Percentiles rank a stretch among this genome's conserved stretches.
These are phyloP conservation scores for Sequoia sempervirens DNA, from an alignment of 75 land plant species.

Conservation along the genomic window DNA sequence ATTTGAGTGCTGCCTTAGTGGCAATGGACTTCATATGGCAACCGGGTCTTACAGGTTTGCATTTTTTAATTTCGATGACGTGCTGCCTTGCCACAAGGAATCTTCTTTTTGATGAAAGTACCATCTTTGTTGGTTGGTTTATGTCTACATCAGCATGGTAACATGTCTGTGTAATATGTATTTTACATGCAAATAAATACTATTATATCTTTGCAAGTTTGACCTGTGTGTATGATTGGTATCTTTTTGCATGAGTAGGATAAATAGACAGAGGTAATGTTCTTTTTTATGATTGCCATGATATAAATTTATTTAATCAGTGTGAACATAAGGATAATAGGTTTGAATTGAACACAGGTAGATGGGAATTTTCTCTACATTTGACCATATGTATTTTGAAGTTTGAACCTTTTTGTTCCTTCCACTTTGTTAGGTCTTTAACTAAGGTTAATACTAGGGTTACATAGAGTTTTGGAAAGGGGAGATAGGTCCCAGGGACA, in stretches of 20 bases:
- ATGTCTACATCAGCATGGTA: neutral
- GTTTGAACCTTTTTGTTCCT: neutral
- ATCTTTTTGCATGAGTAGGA: neutral
- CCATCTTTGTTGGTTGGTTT: neutral
- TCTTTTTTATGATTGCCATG: neutral
- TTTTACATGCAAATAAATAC: neutral
- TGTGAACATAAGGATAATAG: neutral
- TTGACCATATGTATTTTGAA: neutral
- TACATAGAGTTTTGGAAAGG: no score
- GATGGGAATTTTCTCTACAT: neutral
- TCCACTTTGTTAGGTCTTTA: neutral
- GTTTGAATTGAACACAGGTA: neutral
- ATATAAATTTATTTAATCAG: no score
- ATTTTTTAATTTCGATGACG: neutral
- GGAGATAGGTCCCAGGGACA: no score
- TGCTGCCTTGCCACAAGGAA: neutral
- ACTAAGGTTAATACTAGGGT: neutral
- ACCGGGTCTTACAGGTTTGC: conserved; percentile 89
- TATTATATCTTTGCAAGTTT: no score
- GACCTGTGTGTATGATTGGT: neutral
- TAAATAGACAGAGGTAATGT: neutral
- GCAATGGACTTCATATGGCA: conserved; percentile 72
- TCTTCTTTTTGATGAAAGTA: neutral
- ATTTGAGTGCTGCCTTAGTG: conserved; percentile 84
- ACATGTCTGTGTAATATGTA: neutral